phyloP scores from a whole-genome alignment of 441 rosid genomes.

The Melastoma candidum region DNA sequence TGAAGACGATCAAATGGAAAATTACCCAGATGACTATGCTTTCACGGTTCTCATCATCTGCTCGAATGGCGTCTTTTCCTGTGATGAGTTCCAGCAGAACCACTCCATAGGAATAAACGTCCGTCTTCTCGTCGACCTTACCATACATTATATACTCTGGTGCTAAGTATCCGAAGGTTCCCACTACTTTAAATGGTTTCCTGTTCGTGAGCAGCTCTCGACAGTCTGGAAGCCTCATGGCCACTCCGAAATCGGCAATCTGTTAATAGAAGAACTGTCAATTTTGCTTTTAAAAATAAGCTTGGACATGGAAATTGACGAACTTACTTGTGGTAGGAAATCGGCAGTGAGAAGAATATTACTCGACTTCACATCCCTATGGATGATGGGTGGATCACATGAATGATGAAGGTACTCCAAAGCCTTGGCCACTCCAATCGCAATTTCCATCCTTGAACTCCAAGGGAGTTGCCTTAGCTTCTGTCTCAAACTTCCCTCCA shows the following conservation, averaged over 20 bases:
- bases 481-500: slow-evolving; percentile 26
- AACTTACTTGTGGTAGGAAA: slow-evolving; percentile 28
- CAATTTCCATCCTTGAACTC: slow-evolving; percentile 25
- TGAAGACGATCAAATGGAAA: no score
- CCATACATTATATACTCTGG: slow-evolving; percentile 33
- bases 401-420: slow-evolving; percentile 29
- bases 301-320: no score
- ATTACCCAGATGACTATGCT: slow-evolving; percentile 36
- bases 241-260: slow-evolving; percentile 28
- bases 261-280: no score
- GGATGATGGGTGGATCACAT: slow-evolving; percentile 33
- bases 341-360: slow-evolving; percentile 29
- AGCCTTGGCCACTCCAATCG: slow-evolving; percentile 33
- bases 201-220: slow-evolving; percentile 14
- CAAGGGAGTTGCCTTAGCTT: slow-evolving; percentile 20
- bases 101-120: slow-evolving; percentile 39
- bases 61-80: slow-evolving; percentile 31
- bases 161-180: slow-evolving; percentile 8
- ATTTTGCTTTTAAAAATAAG: no score
- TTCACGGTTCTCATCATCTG: slow-evolving; percentile 20
- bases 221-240: slow-evolving; percentile 15
- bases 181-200: slow-evolving; percentile 20
- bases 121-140: slow-evolving; percentile 33
- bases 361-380: slow-evolving; percentile 30
- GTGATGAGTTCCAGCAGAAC: slow-evolving; percentile 39